Evolutionary conservation across 352 stramenopile species (phyloP), one percentile per base, ranked within the genome.

Genomic region (Aphanomyces stellatus): DNA sequence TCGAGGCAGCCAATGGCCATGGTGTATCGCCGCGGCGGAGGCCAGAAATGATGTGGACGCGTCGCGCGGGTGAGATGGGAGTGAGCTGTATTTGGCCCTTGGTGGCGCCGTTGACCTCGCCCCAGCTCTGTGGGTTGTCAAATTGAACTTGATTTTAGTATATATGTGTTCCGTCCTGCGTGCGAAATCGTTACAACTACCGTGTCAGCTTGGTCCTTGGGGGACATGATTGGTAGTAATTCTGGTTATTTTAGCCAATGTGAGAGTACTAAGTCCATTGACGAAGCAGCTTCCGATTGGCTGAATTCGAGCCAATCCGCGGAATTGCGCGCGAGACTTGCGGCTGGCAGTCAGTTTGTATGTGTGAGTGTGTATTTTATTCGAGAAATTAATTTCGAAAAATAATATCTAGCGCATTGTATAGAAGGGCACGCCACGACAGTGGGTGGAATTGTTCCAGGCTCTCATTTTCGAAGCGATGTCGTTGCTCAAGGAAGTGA

Each of bases 401-500:
- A 35, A 53, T 33, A 35, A 51, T 51, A 63, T 53, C 41, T 63
- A 53, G 35, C 13, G 51, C 17, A 28, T 63, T 63, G 55, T 53
- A 63, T 42, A 35, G 55, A 51, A 13, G 27, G 53, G 35, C 15
- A 30, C 22, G 51, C 34, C n/a, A n/a, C n/a, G n/a, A n/a, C n/a
- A n/a, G n/a, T n/a, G n/a, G n/a, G n/a, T n/a, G n/a, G n/a, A n/a
- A n/a, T n/a, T n/a, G n/a, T n/a, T 57, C 30, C 30, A 35, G 37
- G 37, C n/a, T 35, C 25, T 34, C 49, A 67, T 67, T 67, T 67
- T 59, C n/a, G 46, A 35, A 65, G 60, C 31, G 19, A 96, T 96
- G 88, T 91, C 88, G 74, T 74, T 96, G 71, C 76, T 96, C 24
- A 95, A 96, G 75, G 85, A 96, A 74, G 92, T 96, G 67, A 85